Percentiles rank a stretch among this genome's conserved stretches.
These are phyloP conservation scores for Zymoseptoria pseudotritici DNA, from an alignment of 2,329 filamentous ascomycete genomes.

Conservation along the genomic window DNA sequence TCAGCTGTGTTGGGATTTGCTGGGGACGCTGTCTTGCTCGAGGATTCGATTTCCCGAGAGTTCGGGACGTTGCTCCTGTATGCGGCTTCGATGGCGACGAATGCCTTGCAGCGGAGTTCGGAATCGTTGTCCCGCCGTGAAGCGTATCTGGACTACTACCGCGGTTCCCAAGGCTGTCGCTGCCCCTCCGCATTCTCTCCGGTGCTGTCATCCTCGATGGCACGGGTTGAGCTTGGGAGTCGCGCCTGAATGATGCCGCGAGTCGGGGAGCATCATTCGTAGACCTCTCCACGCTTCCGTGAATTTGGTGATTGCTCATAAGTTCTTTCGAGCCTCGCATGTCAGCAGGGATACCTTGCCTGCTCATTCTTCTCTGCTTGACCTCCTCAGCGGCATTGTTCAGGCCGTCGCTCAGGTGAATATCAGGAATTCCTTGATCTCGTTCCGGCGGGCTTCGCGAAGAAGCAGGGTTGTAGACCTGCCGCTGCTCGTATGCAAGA, in stretches of 20 bases:
- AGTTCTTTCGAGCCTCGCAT: too few species aligned
- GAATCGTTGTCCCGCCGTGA: slow-evolving; percentile 1
- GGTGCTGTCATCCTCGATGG: not conserved
- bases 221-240: not conserved
- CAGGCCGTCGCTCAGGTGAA: too few species aligned
- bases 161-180: not conserved
- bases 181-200: not conserved
- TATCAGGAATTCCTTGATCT: too few species aligned
- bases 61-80: not conserved
- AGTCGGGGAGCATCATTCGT: not conserved
- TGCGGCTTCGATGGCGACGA: not conserved
- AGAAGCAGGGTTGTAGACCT: too few species aligned
- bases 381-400: too few species aligned
- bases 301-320: too few species aligned
- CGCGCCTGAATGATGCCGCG: not conserved
- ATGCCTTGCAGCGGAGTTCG: not conserved
- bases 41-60: not conserved
- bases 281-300: not conserved
- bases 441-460: too few species aligned
- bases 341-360: too few species aligned
- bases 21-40: not conserved
- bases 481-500: too few species aligned
- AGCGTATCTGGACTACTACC: slow-evolving; percentile 8
- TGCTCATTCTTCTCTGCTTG: too few species aligned
- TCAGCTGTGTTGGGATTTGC: not conserved